Evolutionary conservation across 2,329 filamentous ascomycete species (phyloP).

Genomic region (Alternaria tenuissima): DNA sequence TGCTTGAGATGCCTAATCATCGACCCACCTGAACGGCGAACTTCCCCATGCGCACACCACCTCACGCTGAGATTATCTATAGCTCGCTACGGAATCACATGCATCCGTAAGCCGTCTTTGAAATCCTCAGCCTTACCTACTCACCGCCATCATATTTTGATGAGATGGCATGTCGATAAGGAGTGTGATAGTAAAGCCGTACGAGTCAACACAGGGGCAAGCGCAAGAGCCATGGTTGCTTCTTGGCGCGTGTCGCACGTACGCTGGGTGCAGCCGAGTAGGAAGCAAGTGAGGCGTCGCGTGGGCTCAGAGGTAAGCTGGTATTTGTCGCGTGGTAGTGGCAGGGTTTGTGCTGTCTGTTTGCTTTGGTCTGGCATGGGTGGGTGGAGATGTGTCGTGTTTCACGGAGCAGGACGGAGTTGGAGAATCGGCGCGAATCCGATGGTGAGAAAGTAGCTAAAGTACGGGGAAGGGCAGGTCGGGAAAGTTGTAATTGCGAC

Average conservation of each 20-base stretch:
- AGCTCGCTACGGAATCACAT: background rate
- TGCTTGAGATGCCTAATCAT: conserved; percentile 18
- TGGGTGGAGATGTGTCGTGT: conserved; percentile 13
- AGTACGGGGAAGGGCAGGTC: background rate
- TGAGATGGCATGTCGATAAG: conserved; percentile 11
- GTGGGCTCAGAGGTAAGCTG: conserved; percentile 11
- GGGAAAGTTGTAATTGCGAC: conserved; percentile 5
- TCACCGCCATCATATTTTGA: background rate
- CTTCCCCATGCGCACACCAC: conserved; percentile 5
- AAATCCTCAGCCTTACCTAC: background rate
- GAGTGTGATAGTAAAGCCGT: conserved; percentile 7
- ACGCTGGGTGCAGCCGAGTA: conserved; percentile 1
- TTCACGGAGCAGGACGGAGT: conserved; percentile 1
- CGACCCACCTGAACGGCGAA: background rate
- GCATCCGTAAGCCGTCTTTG: background rate
- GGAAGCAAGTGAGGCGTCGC: conserved; percentile 6
- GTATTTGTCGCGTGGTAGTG: conserved; percentile 16
- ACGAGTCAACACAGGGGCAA: conserved; percentile 12
- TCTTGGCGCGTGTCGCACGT: conserved; percentile 17
- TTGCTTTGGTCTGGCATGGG: conserved; percentile 13
- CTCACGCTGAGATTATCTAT: background rate
- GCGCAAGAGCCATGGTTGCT: conserved; percentile 15
- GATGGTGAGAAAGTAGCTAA: background rate
- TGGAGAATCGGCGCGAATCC: conserved; percentile 5
- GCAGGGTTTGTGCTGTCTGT: conserved; percentile 12